Evolutionary conservation across 768 basidiomycete genomes (phyloP).

Genomic region (Pisolithus orientalis): DNA sequence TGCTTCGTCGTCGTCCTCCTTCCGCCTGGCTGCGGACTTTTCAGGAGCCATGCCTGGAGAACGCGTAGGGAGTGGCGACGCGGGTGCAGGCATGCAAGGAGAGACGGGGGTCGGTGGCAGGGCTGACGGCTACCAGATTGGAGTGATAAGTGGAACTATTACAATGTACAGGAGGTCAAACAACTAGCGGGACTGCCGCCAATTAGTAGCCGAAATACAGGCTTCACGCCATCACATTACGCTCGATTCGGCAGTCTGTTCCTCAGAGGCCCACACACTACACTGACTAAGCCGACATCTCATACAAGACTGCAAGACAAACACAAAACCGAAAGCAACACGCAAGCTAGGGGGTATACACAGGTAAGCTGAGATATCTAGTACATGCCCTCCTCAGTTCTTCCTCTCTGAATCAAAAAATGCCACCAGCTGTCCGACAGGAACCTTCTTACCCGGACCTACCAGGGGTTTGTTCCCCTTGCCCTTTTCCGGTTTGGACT

Average conservation of each 20-base stretch:
- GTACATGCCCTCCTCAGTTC: not conserved
- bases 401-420: constrained; percentile 56
- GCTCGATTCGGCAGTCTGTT: constrained; percentile 22
- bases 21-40: constrained; percentile 18
- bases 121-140: constrained; percentile 7
- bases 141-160: constrained; percentile 4
- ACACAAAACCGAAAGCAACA: not conserved
- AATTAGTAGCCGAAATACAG: not conserved
- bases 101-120: constrained; percentile 7
- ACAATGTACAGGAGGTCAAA: constrained; percentile 14
- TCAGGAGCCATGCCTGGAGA: constrained; percentile 20
- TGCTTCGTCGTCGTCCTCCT: constrained; percentile 60
- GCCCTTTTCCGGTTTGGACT: constrained; percentile 40
- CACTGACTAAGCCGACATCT: constrained; percentile 14
- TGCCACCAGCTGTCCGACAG: constrained; percentile 74
- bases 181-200: constrained; percentile 12
- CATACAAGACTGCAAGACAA: not conserved
- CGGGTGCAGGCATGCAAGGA: constrained; percentile 14
- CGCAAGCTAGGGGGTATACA: not conserved
- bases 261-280: constrained; percentile 9
- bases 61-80: constrained; percentile 15
- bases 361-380: not conserved
- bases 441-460: constrained; percentile 50
- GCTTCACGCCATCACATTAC: not conserved
- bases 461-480: constrained; percentile 36